These are phyloP conservation scores for Colletotrichum truncatum DNA, from an alignment of 2,329 filamentous ascomycete genomes.

Conservation along the genomic window DNA sequence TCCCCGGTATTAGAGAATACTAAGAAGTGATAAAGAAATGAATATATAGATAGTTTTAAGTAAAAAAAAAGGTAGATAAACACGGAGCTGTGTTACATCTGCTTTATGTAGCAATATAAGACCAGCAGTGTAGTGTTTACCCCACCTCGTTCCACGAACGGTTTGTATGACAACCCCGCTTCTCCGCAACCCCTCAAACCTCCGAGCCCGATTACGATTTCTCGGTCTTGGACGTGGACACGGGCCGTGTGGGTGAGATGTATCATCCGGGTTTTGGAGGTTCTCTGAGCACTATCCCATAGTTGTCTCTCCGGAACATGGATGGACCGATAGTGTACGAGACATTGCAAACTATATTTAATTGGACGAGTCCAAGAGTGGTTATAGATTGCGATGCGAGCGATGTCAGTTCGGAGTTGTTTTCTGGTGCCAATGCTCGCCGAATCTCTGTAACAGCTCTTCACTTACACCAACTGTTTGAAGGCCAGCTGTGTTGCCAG, in stretches of 20 bases:
- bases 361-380: too few relatives aligned
- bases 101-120: neutral
- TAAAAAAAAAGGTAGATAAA: too few relatives aligned
- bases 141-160: neutral
- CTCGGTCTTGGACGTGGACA: neutral
- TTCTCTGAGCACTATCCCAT: slow-evolving; percentile 9
- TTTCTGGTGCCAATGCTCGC: too few relatives aligned
- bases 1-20: too few relatives aligned
- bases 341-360: neutral
- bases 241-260: neutral
- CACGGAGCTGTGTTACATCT: neutral
- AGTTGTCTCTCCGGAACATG: slow-evolving; percentile 6
- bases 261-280: slow-evolving; percentile 12
- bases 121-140: neutral
- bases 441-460: too few relatives aligned
- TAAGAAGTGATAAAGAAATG: too few relatives aligned
- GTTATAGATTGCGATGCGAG: too few relatives aligned
- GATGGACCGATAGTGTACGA: neutral
- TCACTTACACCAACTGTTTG: too few relatives aligned
- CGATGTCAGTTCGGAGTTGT: too few relatives aligned
- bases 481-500: too few relatives aligned
- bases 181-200: neutral
- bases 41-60: too few relatives aligned
- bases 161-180: neutral
- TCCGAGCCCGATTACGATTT: neutral